Evolutionary conservation across 1,284 basidiomycete genomes (phyloP), one percentile per base, ranked within the genome.

Genomic region (Mycena citricolor): DNA sequence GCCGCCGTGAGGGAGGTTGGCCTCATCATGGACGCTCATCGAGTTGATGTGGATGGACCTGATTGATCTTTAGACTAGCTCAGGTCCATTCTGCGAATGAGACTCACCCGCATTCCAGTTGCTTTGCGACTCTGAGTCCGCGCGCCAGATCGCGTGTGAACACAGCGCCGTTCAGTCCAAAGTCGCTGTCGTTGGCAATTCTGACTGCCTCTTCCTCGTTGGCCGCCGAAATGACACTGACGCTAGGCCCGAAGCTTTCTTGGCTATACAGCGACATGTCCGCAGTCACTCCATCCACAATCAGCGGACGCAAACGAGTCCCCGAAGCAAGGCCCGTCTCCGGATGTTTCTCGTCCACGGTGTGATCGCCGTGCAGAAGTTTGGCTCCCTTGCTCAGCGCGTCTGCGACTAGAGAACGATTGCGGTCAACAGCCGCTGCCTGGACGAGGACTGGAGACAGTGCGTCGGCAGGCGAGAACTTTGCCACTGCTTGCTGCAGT

Each of bases 381-480:
- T 65, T 56, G 1, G 75, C 77, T 6, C 77, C 77, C 16, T 63
- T 62, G 2, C 47, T 46, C 23, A 68, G 38, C 0, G 76, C 73
- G 11, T 77, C 74, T 14, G 61, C 57, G 32, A 77, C 52, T 49
- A 77, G 55, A 2, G 41, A 56, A 13, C 68, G 39, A 23, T 76
- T 62, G 5, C 68, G 61, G 42, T 68, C 61, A 4, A 69, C 76
- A 4, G 65, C 64, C 1, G 57, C 57, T 16, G 61, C 50, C 44
- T 47, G 44, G 13, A 33, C 46, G 13, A 52, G 42, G 14, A 52
- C 45, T 1, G 61, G 63, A 60, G 77, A 74, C 2, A 75, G 53
- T 14, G 64, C 44, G 20, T 22, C 44, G 42, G 61, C 51, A 35
- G 65, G 48, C 28, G 56, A 49, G 51, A 67, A 44, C 45, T 43